Percentiles rank a stretch among this genome's conserved stretches.
These are phyloP conservation scores for Aureobasidium sp. DNA, from an alignment of 2,329 filamentous ascomycete genomes.

Conservation along the genomic window DNA sequence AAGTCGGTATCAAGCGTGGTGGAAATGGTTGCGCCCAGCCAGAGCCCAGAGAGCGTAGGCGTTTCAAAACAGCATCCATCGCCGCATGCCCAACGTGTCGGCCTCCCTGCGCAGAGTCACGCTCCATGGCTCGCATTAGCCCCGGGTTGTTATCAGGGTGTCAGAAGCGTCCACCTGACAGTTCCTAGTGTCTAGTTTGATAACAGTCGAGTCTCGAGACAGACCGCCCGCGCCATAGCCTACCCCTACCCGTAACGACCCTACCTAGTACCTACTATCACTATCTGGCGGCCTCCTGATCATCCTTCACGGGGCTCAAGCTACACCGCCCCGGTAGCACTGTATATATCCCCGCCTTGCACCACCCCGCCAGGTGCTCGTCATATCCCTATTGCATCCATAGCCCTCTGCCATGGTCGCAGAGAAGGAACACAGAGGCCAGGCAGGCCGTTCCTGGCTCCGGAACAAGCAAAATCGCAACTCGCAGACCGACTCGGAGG, in stretches of 20 bases:
- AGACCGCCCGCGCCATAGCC: constrained; percentile 5
- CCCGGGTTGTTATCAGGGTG: constrained; percentile 4
- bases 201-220: constrained; percentile 10
- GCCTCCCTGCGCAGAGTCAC: constrained; percentile 2
- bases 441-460: constrained; percentile 31
- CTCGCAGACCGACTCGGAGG: constrained; percentile 17
- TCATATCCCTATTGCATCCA: not conserved
- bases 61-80: constrained; percentile 13
- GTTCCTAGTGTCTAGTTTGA: constrained; percentile 5
- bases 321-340: not conserved
- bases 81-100: not conserved
- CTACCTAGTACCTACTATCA: not conserved
- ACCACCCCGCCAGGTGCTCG: not conserved
- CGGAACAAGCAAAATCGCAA: constrained; percentile 47
- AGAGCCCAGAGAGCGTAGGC: not conserved
- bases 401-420: constrained; percentile 4
- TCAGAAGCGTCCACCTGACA: constrained; percentile 10
- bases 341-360: not conserved
- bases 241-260: not conserved
- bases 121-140: constrained; percentile 4
- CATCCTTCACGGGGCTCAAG: not conserved
- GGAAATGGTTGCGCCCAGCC: not conserved
- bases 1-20: not conserved
- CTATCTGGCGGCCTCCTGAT: constrained; percentile 1
- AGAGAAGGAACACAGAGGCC: not conserved